A percentile compares a stretch with the other conserved stretches of the same genome.
These are phyloP conservation scores for Nigrospora osmanthi DNA, from an alignment of 2,329 filamentous ascomycete genomes.

Conservation along the genomic window DNA sequence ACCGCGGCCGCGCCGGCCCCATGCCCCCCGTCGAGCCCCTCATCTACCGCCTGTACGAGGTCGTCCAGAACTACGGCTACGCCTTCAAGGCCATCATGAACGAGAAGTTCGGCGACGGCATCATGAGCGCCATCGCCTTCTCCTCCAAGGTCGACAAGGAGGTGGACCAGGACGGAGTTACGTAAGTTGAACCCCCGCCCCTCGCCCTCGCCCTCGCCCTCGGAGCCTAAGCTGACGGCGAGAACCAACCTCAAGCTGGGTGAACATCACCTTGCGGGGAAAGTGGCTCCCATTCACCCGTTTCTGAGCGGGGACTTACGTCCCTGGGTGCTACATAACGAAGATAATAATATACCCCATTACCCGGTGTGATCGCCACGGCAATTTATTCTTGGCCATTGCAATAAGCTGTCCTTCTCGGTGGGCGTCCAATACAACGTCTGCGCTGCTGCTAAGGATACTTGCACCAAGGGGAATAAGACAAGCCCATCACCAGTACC, in stretches of 20 bases:
- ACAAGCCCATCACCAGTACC: too few relatives aligned
- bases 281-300: slow-evolving; percentile 24
- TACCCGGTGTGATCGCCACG: too few relatives aligned
- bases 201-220: background rate
- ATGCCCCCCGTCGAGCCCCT: slow-evolving; percentile 82
- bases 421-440: too few relatives aligned
- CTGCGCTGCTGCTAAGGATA: too few relatives aligned
- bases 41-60: slow-evolving; percentile 87
- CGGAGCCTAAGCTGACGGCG: background rate
- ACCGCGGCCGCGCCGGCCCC: slow-evolving; percentile 69
- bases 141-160: slow-evolving; percentile 91
- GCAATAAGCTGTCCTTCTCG: too few relatives aligned
- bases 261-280: slow-evolving; percentile 22
- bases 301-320: slow-evolving; percentile 13
- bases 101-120: slow-evolving; percentile 90
- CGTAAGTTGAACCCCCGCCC: slow-evolving; percentile 21
- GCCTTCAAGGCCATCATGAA: slow-evolving; percentile 93
- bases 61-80: slow-evolving; percentile 95
- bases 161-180: slow-evolving; percentile 69
- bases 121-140: slow-evolving; percentile 94
- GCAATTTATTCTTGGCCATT: too few relatives aligned
- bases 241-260: slow-evolving; percentile 13
- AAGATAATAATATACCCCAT: background rate
- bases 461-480: too few relatives aligned
- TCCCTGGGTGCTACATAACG: background rate